phyloP scores from a whole-genome alignment of 2,329 filamentous ascomycete genomes.

The Clarireedia paspali region DNA sequence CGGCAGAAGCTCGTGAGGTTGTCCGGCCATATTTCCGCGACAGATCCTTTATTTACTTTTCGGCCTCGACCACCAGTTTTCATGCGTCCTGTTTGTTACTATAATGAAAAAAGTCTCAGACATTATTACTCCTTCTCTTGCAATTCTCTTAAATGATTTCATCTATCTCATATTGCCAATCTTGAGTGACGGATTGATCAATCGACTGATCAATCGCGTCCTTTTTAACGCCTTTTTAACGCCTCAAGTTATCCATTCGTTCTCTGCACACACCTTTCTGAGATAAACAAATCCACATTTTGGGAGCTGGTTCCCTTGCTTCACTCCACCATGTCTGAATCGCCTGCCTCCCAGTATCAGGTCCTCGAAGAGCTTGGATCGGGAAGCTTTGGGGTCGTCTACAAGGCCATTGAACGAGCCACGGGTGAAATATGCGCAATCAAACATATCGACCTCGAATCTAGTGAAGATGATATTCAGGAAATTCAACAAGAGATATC shows the following conservation, averaged over 20 bases:
- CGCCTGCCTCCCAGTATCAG: constrained; percentile 71
- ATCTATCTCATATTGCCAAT: no score
- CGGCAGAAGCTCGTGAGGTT: no score
- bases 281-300: not conserved
- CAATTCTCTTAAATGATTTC: no score
- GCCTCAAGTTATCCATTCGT: not conserved
- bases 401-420: constrained; percentile 86
- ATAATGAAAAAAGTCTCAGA: no score
- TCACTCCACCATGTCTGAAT: constrained; percentile 1
- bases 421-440: constrained; percentile 94
- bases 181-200: not conserved
- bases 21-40: no score
- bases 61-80: no score
- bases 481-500: constrained; percentile 98
- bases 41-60: no score
- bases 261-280: not conserved
- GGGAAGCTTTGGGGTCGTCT: constrained; percentile 93
- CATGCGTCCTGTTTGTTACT: no score
- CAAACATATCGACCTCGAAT: constrained; percentile 99
- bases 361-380: constrained; percentile 86
- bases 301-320: not conserved
- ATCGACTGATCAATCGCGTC: not conserved
- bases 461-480: constrained; percentile 95
- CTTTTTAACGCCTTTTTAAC: no score
- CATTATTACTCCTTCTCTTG: no score